Percentiles rank a stretch among this genome's conserved stretches.
Evolutionary conservation across 1,139 yeast genomes (phyloP).

Genomic region (Saccharomyces pastorianus): DNA sequence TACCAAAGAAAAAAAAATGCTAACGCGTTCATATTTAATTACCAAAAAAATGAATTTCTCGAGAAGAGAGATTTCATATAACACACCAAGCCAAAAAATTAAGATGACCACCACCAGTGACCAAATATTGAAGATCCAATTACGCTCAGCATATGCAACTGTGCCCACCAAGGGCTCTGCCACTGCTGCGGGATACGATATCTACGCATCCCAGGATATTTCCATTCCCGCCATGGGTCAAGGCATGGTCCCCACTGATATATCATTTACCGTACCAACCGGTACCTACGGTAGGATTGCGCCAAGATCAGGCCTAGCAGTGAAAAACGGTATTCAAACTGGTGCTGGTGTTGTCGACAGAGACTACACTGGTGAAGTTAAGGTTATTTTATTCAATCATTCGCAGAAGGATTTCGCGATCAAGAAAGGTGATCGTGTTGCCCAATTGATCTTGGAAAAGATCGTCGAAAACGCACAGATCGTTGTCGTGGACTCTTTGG

Average conservation of each 20-base stretch:
- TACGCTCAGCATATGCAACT: slow-evolving; percentile 70
- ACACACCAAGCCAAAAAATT: neutral
- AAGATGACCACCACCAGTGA: slow-evolving; percentile 66
- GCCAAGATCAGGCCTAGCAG: slow-evolving; percentile 93
- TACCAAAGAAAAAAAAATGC: neutral
- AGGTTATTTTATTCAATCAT: slow-evolving; percentile 80
- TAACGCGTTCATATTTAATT: neutral
- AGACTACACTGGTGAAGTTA: slow-evolving; percentile 93
- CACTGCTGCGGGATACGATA: slow-evolving; percentile 89
- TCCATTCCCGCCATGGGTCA: slow-evolving; percentile 77
- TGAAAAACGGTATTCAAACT: slow-evolving; percentile 87
- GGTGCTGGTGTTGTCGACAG: slow-evolving; percentile 98
- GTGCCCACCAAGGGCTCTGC: slow-evolving; percentile 88
- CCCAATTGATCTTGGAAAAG: slow-evolving; percentile 81
- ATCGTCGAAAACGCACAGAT: slow-evolving; percentile 69
- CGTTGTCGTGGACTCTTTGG: slow-evolving; percentile 54
- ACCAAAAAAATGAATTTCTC: neutral
- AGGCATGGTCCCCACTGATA: slow-evolving; percentile 76
- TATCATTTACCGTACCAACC: slow-evolving; percentile 77
- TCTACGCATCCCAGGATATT: slow-evolving; percentile 65
- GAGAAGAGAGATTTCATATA: neutral
- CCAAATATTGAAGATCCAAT: slow-evolving; percentile 49
- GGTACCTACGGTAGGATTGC: slow-evolving; percentile 97
- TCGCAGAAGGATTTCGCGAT: slow-evolving; percentile 42
- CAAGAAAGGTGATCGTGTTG: slow-evolving; percentile 42